Conservation (phyloP, 163 green algal species). For the Scenedesmus sp. region DNA sequence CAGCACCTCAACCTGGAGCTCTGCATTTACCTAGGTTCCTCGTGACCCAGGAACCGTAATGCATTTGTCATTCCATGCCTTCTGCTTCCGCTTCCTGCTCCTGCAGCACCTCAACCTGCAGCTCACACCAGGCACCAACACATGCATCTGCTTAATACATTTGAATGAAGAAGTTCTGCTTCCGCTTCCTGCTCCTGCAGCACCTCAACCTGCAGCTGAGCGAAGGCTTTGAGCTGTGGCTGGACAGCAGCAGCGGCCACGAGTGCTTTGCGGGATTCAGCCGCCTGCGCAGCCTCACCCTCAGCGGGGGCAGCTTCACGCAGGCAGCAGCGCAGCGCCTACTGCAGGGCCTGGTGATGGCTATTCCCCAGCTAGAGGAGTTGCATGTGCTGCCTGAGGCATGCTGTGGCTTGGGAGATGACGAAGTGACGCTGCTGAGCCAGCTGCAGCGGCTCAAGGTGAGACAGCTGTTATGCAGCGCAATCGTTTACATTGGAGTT, state of each 20-base stretch:
- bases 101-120: constrained; percentile 49
- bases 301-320: constrained; percentile 38
- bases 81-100: background rate
- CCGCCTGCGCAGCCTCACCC: constrained; percentile 12
- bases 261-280: constrained; percentile 11
- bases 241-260: constrained; percentile 24
- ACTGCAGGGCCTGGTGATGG: constrained; percentile 22
- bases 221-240: constrained; percentile 45
- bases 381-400: constrained; percentile 48
- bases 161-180: background rate
- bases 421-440: constrained; percentile 16
- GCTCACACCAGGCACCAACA: background rate
- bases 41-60: background rate
- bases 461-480: no score
- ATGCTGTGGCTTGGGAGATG: constrained; percentile 40
- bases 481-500: no score
- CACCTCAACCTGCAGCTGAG: constrained; percentile 48
- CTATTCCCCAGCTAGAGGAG: constrained; percentile 45
- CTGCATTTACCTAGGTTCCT: no score
- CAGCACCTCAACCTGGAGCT: background rate
- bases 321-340: constrained; percentile 8
- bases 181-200: constrained; percentile 12
- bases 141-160: background rate
- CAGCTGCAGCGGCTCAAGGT: constrained; percentile 37
- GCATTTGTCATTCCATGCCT: background rate